Conservation (phyloP, 768 basidiomycete species). For the Rhodotorula babjevae region DNA sequence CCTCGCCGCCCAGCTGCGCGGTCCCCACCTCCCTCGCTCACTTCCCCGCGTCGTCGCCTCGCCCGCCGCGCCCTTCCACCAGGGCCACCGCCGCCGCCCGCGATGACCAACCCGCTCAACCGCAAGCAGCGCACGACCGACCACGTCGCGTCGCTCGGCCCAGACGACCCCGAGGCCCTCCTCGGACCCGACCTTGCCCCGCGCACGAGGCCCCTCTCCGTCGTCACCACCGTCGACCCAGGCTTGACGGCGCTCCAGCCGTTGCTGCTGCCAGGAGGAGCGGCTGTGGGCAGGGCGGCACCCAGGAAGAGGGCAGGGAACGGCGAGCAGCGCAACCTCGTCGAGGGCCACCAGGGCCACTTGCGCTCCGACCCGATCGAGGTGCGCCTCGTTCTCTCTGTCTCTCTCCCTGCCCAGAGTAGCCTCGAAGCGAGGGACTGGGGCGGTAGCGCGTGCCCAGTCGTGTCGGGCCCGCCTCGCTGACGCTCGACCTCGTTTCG, state of each 20-base stretch:
- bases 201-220: background rate
- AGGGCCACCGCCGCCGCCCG: background rate
- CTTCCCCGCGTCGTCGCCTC: background rate
- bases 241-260: constrained; percentile 26
- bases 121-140: background rate
- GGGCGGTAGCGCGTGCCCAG: too few relatives aligned
- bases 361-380: constrained; percentile 21
- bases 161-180: constrained; percentile 28
- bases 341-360: constrained; percentile 10
- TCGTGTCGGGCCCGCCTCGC: background rate
- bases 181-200: constrained; percentile 19
- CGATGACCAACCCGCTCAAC: background rate
- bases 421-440: too few relatives aligned
- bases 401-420: too few relatives aligned
- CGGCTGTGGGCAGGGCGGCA: background rate
- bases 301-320: background rate
- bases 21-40: constrained; percentile 1
- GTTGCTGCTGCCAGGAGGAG: background rate
- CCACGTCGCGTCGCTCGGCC: constrained; percentile 4
- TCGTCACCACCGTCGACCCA: constrained; percentile 5
- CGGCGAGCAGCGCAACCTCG: constrained; percentile 21
- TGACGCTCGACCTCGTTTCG: too few relatives aligned
- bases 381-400: constrained; percentile 19
- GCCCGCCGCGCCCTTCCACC: background rate
- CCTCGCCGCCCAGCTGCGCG: too few relatives aligned